phyloP scores from a whole-genome alignment of 2,329 filamentous ascomycete species.

The Byssoonygena ceratinophila region DNA sequence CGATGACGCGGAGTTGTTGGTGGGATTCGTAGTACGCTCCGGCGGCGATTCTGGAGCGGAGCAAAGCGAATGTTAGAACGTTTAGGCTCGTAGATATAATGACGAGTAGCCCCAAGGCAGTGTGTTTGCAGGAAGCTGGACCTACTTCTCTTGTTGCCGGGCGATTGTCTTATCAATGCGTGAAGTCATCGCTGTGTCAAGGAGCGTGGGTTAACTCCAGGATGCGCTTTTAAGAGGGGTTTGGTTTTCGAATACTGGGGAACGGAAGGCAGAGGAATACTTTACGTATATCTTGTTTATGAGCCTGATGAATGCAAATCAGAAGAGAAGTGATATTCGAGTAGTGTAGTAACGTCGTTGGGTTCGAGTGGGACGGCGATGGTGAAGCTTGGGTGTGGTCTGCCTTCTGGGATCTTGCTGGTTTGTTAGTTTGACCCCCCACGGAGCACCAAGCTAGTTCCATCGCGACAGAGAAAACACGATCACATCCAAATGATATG shows the following conservation, averaged over 20 bases:
- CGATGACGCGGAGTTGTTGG: conserved; percentile 93
- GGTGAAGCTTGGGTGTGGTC: too few species aligned
- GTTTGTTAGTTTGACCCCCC: too few species aligned
- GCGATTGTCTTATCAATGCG: conserved; percentile 59
- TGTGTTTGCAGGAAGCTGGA: conserved; percentile 3
- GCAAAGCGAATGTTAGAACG: neutral
- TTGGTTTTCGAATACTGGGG: neutral
- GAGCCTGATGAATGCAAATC: too few species aligned
- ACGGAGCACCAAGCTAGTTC: too few species aligned
- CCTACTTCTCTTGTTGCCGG: conserved; percentile 65
- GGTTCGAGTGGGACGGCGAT: neutral
- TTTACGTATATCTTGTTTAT: too few species aligned
- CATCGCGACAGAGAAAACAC: too few species aligned
- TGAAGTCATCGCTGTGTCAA: conserved; percentile 28
- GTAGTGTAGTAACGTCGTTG: neutral
- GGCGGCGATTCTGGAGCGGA: conserved; percentile 65
- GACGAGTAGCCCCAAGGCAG: neutral
- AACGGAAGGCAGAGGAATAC: too few species aligned
- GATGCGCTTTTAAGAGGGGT: neutral
- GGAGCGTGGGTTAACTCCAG: neutral
- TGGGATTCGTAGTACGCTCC: conserved; percentile 97
- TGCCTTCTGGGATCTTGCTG: too few species aligned
- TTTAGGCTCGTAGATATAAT: neutral
- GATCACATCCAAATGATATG: too few species aligned
- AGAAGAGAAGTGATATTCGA: too few species aligned